Conservation (phyloP, 2,329 filamentous ascomycete species). For the Arachnomyces sp. region DNA sequence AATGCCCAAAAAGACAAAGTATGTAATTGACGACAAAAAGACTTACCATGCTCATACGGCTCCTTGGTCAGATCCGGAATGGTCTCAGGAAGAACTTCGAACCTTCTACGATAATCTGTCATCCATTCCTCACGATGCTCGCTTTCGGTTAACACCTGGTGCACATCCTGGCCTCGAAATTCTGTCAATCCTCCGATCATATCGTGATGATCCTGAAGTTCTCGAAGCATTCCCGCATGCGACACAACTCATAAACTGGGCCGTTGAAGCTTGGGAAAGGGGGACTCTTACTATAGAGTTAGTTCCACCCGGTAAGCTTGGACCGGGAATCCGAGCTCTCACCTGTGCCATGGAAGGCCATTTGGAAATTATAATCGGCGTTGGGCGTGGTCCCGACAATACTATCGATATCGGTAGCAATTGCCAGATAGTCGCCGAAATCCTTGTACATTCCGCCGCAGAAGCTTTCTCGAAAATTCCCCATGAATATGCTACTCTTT, state of each 20-base stretch:
- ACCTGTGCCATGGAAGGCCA: constrained; percentile 23
- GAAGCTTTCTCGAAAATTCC: constrained; percentile 28
- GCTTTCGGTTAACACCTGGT: constrained; percentile 34
- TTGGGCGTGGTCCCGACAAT: constrained; percentile 23
- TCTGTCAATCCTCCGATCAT: constrained; percentile 34
- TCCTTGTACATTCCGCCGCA: constrained; percentile 29
- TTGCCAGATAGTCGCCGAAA: constrained; percentile 33
- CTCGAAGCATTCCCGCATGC: constrained; percentile 40
- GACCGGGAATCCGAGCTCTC: constrained; percentile 28
- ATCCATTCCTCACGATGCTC: constrained; percentile 34
- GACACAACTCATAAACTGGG: constrained; percentile 25
- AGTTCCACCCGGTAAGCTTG: constrained; percentile 25
- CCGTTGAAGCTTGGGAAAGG: constrained; percentile 27
- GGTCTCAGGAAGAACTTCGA: constrained; percentile 46
- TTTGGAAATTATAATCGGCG: constrained; percentile 25
- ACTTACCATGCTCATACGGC: constrained; percentile 40
- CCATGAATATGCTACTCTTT: constrained; percentile 29
- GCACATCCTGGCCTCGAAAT: constrained; percentile 39
- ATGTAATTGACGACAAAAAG: constrained; percentile 24
- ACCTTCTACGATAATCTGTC: constrained; percentile 38
- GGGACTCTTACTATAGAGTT: constrained; percentile 27
- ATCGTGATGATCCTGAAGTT: constrained; percentile 26
- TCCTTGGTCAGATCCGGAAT: constrained; percentile 37
- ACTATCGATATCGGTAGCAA: constrained; percentile 28
- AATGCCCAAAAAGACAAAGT: constrained; percentile 35